Base-by-base conservation (phyloP, 108 stramenopile genomes). In the Conticribra guillardii region DNA sequence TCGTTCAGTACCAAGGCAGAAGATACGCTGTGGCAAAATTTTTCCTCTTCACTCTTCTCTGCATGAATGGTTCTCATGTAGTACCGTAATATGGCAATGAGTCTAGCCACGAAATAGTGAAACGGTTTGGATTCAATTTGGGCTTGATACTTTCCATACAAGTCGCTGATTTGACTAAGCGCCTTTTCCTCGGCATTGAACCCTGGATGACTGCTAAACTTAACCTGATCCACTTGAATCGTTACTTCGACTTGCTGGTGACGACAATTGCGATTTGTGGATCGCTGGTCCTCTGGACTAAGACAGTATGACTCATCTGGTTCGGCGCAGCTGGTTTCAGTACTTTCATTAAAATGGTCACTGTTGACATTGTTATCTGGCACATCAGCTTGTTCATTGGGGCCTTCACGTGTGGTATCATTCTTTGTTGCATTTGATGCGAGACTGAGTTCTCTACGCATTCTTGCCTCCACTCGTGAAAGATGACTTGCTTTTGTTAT, bases 151-250 rank as follows among this genome's bases (percentile, higher is more conserved):
- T 28, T 32, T 23, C 59, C 73, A 55, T 67, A 67, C 34, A 74
- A 32, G 52, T 44, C 44, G 33, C 17, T 51, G 49, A 73, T 48
- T 65, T 56, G 64, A 33, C 29, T 37, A 27, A 59, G 1, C 11
- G 48, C 32, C 23, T 41, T 44, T 60, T 73, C 73, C 60, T 74
- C 64, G 4, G 63, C 65, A 33, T n/a, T 47, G 29, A 74, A 74
- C 15, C 18, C 48, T 45, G 64, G 73, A 54, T 74, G 64, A 1
- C 53, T 58, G 17, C 64, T 28, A 34, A 74, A 54, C 30, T 67
- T 74, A 56, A 74, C 45, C 54, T 74, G 64, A 29, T 59, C 59
- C 0, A 74, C 50, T 15, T 67, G 44, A 16, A 74, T 47, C 51
- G 60, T 54, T 7, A 74, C 8, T 18, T 54, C 60, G 22, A 74